These are phyloP conservation scores for Acacia acuminata DNA, from an alignment of 306 rosid genomes.

Conservation along the genomic window DNA sequence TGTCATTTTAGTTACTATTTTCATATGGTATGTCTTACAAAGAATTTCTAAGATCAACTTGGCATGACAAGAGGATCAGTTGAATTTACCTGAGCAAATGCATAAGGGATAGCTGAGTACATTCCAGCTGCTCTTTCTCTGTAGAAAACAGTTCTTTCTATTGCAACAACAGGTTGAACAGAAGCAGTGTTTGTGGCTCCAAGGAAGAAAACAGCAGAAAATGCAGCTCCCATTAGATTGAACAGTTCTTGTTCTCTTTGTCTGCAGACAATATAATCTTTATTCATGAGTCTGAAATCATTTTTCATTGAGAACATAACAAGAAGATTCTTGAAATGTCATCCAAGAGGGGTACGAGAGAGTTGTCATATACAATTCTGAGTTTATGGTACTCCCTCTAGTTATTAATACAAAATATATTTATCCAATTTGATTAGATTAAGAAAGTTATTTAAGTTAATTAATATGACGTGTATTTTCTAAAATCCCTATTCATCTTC, in stretches of 20 bases:
- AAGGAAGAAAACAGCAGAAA: conserved; percentile 45
- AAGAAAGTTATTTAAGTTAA: no score
- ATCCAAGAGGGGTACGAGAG: not conserved
- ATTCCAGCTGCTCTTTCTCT: conserved; percentile 65
- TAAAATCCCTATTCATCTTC: no score
- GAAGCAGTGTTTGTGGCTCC: conserved; percentile 44
- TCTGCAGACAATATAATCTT: conserved; percentile 23
- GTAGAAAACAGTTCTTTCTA: conserved; percentile 59
- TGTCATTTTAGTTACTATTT: no score
- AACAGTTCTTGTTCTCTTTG: conserved; percentile 48
- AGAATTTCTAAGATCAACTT: no score
- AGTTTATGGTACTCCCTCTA: no score
- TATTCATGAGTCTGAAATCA: conserved; percentile 2
- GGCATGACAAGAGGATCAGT: not conserved
- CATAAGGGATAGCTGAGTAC: conserved; percentile 63
- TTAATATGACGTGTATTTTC: no score
- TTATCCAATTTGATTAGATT: no score
- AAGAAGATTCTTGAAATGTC: not conserved
- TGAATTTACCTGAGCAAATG: conserved; percentile 59
- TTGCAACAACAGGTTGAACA: conserved; percentile 52
- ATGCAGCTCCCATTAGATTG: conserved; percentile 49
- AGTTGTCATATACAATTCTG: not conserved
- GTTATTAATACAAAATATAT: no score
- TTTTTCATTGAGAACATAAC: not conserved
- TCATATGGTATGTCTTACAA: no score